Evolutionary conservation across 1,284 basidiomycete genomes (phyloP).

Genomic region (Taiwanofungus camphoratus): DNA sequence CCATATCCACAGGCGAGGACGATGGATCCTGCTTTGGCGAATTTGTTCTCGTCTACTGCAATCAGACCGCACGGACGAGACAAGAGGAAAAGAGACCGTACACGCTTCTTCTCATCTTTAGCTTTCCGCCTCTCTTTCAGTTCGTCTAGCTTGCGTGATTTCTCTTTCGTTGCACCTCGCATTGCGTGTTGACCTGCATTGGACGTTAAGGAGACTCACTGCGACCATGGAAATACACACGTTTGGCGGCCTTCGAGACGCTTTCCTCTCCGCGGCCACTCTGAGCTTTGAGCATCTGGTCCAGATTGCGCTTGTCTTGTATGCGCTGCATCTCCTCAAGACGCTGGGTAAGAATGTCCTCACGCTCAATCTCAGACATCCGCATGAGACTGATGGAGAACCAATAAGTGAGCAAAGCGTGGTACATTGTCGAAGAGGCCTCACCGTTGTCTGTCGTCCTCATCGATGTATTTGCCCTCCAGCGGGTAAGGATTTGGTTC

Average conservation of each 20-base stretch:
- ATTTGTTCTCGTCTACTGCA: slow-evolving; percentile 33
- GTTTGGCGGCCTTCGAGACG: slow-evolving; percentile 70
- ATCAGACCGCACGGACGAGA: slow-evolving; percentile 5
- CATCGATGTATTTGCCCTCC: slow-evolving; percentile 86
- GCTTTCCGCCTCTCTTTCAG: slow-evolving; percentile 78
- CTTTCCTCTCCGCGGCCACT: slow-evolving; percentile 50
- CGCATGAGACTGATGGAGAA: slow-evolving; percentile 54
- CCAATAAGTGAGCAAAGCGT: slow-evolving; percentile 5
- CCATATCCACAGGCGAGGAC: slow-evolving; percentile 76
- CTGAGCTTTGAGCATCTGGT: slow-evolving; percentile 68
- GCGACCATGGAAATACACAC: slow-evolving; percentile 33
- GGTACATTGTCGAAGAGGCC: neutral
- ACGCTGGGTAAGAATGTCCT: slow-evolving; percentile 77
- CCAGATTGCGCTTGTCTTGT: slow-evolving; percentile 69
- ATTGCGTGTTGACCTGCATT: slow-evolving; percentile 63
- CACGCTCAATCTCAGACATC: slow-evolving; percentile 85
- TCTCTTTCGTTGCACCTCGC: slow-evolving; percentile 80
- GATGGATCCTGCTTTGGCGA: slow-evolving; percentile 66
- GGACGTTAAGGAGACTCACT: neutral
- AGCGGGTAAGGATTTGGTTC: slow-evolving; percentile 77
- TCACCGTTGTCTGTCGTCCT: slow-evolving; percentile 74
- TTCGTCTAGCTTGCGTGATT: slow-evolving; percentile 75
- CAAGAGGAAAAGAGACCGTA: slow-evolving; percentile 28
- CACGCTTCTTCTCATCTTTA: slow-evolving; percentile 71
- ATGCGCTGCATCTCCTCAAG: slow-evolving; percentile 77